Evolutionary conservation across 2,329 filamentous ascomycete genomes (phyloP).

Genomic region (Ceratocystis huliohia): DNA sequence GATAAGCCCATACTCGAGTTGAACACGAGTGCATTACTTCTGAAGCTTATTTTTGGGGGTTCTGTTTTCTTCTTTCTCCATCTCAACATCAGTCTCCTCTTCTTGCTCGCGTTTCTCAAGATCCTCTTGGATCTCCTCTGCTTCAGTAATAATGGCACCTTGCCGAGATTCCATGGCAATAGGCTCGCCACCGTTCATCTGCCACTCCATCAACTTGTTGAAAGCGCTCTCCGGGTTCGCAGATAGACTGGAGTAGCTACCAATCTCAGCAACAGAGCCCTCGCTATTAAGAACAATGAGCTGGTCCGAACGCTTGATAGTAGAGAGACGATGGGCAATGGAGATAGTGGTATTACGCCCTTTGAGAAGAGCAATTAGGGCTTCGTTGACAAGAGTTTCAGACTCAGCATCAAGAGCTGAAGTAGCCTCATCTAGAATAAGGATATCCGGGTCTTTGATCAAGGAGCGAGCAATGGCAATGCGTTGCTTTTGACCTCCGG

Average conservation of each 20-base stretch:
- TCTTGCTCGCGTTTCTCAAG: conserved; percentile 32
- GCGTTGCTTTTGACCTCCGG: conserved; percentile 91
- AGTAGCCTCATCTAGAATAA: conserved; percentile 93
- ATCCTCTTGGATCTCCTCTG: conserved; percentile 40
- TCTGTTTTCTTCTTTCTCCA: conserved; percentile 9
- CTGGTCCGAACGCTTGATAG: conserved; percentile 87
- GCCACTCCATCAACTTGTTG: conserved; percentile 96
- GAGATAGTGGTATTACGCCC: conserved; percentile 94
- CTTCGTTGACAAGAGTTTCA: conserved; percentile 90
- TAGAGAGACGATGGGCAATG: conserved; percentile 89
- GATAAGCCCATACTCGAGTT: neutral
- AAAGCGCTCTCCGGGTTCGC: conserved; percentile 69
- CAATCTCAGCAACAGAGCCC: conserved; percentile 81
- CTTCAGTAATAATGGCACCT: conserved; percentile 36
- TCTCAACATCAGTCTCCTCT: conserved; percentile 26
- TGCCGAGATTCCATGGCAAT: conserved; percentile 23
- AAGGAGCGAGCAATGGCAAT: conserved; percentile 93
- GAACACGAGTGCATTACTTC: neutral
- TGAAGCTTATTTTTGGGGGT: conserved; percentile 9
- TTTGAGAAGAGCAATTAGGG: conserved; percentile 64
- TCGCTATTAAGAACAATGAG: conserved; percentile 85
- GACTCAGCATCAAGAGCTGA: conserved; percentile 93
- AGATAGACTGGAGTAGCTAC: conserved; percentile 67
- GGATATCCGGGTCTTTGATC: conserved; percentile 89
- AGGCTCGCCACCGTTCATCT: conserved; percentile 73